Evolutionary conservation across 2,329 filamentous ascomycete species (phyloP), one percentile per base, ranked within the genome.

Genomic region (Arthrobotrys conoides): DNA sequence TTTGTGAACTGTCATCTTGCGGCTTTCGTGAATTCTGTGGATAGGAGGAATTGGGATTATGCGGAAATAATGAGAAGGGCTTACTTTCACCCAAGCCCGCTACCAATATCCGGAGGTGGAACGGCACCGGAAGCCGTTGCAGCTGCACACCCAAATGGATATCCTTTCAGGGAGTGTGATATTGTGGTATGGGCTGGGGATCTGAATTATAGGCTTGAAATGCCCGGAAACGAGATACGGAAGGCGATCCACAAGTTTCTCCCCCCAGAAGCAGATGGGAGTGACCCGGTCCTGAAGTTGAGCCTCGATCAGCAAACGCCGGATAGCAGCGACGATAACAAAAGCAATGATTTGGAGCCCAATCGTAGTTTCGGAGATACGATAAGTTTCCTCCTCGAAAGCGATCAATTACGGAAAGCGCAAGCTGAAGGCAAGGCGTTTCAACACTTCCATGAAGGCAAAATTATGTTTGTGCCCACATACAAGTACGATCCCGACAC

Each of bases 401-500:
- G 98, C 82, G 96, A 99, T 82, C 94, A 99, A 84, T 88, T 99
- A 3, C 88, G 87, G 3, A 88, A 90, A 71, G 89, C 93, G 76
- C 94, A 97, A 81, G 90, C 88, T 80, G 86, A 89, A 46, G 88
- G 90, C n/a, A 96, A 92, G 83, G 90, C 91, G 0, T 97, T 99
- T 76, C 93, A 97, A 79, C 95, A 94, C 0, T 99, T 96, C 94
- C 88, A 89, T 64, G 96, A 99, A 86, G 96, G 94, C 0, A 87
- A 90, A 0, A 94, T 99, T 71, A 89, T 89, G 0, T 99, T 99
- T 82, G 84, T 98, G 16, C 96, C 96, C 0, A 96, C 96, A 0
- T 99, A 99, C 85, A 99, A 99, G 84, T 99, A 99, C 82, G 96
- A 99, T 82, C 88, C 97, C 30, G 96, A 96, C n/a, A 97, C 92